These are phyloP conservation scores for Apophysomyces ossiformis DNA, from an alignment of 371 early-diverging fungal species.

Conservation along the genomic window DNA sequence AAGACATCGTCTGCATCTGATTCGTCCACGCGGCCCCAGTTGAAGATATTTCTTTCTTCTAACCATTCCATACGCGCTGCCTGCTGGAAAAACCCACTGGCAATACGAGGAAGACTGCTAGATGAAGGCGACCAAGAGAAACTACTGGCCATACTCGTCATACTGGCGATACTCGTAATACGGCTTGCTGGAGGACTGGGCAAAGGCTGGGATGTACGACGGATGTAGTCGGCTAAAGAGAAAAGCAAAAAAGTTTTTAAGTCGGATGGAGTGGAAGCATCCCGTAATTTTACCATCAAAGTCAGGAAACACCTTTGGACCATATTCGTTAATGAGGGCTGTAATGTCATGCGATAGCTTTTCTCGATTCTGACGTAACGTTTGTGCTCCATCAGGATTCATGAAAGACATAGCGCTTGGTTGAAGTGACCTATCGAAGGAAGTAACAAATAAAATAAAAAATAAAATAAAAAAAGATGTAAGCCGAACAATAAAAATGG, in stretches of 20 bases:
- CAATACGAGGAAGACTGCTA: constrained; percentile 37
- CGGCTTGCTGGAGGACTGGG: constrained; percentile 29
- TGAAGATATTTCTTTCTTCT: constrained; percentile 58
- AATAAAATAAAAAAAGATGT: background rate
- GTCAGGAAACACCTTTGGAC: constrained; percentile 81
- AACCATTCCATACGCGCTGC: constrained; percentile 50
- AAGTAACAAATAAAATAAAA: background rate
- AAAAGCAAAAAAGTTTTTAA: background rate
- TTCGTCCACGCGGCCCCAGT: constrained; percentile 58
- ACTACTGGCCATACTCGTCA: constrained; percentile 8
- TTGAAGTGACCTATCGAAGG: constrained; percentile 63
- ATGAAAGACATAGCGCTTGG: constrained; percentile 78
- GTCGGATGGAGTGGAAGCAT: background rate
- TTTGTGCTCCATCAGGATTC: constrained; percentile 54
- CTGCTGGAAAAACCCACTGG: constrained; percentile 44
- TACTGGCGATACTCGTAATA: constrained; percentile 12
- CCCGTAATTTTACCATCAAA: constrained; percentile 53
- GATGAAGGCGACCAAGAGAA: constrained; percentile 32
- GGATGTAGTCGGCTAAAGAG: constrained; percentile 35
- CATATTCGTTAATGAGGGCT: constrained; percentile 80
- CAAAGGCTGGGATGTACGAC: constrained; percentile 18
- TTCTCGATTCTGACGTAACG: constrained; percentile 63
- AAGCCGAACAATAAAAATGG: no score
- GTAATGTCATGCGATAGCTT: constrained; percentile 77
- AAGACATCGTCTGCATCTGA: constrained; percentile 62